These are phyloP conservation scores for Adansonia digitata DNA, from an alignment of 345 rosid species.

Conservation along the genomic window DNA sequence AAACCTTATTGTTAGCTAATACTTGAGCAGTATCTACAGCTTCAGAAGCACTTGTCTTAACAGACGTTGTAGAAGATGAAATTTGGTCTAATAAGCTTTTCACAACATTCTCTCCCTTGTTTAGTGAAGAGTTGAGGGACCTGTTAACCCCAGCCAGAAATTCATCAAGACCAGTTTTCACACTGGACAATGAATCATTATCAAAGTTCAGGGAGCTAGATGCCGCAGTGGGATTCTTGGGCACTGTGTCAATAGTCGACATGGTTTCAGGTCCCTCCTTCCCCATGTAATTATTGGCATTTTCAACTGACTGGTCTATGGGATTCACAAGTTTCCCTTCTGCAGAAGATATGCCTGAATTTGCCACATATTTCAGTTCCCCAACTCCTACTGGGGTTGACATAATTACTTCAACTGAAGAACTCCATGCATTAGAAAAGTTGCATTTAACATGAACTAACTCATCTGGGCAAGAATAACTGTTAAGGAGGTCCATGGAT, in stretches of 20 bases:
- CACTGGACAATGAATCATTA: slow-evolving; percentile 31
- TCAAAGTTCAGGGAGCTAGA: slow-evolving; percentile 33
- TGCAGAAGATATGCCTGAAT: slow-evolving; percentile 27
- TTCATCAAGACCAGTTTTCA: slow-evolving; percentile 47
- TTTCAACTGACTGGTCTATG: slow-evolving; percentile 33
- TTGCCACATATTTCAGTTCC: slow-evolving; percentile 43
- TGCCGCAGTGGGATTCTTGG: slow-evolving; percentile 33
- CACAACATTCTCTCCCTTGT: slow-evolving; percentile 47
- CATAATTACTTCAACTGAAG: slow-evolving; percentile 25
- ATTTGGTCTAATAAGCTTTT: slow-evolving; percentile 54
- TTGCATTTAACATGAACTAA: slow-evolving; percentile 28
- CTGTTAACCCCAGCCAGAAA: slow-evolving; percentile 38
- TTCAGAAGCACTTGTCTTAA: slow-evolving; percentile 54
- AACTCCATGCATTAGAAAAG: slow-evolving; percentile 34
- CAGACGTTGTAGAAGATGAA: slow-evolving; percentile 48
- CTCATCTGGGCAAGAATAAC: slow-evolving; percentile 29
- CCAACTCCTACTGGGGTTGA: slow-evolving; percentile 16
- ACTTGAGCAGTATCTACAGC: slow-evolving; percentile 53
- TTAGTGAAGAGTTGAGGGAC: slow-evolving; percentile 47
- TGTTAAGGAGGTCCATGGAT: slow-evolving; percentile 14
- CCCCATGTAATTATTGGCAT: slow-evolving; percentile 24
- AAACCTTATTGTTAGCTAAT: slow-evolving; percentile 40
- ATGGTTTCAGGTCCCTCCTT: slow-evolving; percentile 38
- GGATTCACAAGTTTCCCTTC: slow-evolving; percentile 35
- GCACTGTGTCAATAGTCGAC: slow-evolving; percentile 26